A percentile compares a stretch with the other conserved stretches of the same genome.
Conservation (phyloP, 140 eudicot genomes). For the Cichorium intybus region DNA sequence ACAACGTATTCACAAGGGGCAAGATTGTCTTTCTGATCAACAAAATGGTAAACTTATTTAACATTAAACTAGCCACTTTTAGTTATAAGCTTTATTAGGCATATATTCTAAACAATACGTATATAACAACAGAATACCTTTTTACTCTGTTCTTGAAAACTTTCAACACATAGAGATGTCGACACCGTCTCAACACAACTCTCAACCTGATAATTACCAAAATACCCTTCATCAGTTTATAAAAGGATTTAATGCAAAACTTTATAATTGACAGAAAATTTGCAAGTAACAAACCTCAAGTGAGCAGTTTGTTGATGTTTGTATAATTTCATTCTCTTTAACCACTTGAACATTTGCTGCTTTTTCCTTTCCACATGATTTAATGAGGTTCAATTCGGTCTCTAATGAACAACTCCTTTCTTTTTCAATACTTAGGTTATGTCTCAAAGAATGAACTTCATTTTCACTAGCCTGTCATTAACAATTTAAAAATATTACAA, state of each 20-base stretch:
- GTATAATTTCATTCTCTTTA: slow-evolving; percentile 19
- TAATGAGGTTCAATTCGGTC: slow-evolving; percentile 37
- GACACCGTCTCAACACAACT: slow-evolving; percentile 11
- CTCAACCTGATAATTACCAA: slow-evolving; percentile 19
- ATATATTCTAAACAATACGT: not conserved
- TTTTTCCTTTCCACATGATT: slow-evolving; percentile 27
- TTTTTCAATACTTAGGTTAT: slow-evolving; percentile 36
- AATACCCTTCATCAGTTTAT: slow-evolving; percentile 16
- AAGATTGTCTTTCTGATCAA: slow-evolving; percentile 18
- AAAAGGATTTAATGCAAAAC: not conserved
- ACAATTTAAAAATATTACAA: not conserved
- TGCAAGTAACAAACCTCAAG: slow-evolving; percentile 24
- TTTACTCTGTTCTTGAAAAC: slow-evolving; percentile 12
- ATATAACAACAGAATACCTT: slow-evolving; percentile 26
- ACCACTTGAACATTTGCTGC: slow-evolving; percentile 1
- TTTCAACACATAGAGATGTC: slow-evolving; percentile 8
- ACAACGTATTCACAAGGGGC: slow-evolving; percentile 25
- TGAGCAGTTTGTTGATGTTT: not conserved
- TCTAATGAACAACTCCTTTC: slow-evolving; percentile 38
- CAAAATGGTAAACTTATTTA: not conserved
- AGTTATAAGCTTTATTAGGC: not conserved
- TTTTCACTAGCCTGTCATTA: slow-evolving; percentile 42
- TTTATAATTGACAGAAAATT: not conserved
- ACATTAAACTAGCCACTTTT: not conserved
- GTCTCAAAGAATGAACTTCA: slow-evolving; percentile 28